Conservation (phyloP, 202 grass and related monocot genomes). For the Digitaria exilis region DNA sequence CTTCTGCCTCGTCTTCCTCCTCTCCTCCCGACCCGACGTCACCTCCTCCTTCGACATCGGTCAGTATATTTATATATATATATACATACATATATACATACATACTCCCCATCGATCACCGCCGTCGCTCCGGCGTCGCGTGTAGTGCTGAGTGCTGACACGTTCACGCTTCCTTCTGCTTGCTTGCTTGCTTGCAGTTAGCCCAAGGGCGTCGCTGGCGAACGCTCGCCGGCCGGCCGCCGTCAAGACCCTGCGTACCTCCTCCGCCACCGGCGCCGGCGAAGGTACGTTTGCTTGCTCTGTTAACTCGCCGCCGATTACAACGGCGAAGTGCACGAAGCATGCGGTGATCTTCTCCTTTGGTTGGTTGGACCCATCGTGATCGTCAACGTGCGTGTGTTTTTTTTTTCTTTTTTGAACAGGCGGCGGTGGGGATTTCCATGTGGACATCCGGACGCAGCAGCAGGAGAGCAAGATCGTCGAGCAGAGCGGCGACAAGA, state of each 20-base stretch:
- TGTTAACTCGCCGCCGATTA: not conserved
- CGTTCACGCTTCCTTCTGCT: too few relatives aligned
- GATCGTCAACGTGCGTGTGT: not conserved
- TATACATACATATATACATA: too few relatives aligned
- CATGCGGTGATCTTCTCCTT: not conserved
- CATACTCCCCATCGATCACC: too few relatives aligned
- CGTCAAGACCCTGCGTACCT: constrained; percentile 2
- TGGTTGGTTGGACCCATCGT: not conserved
- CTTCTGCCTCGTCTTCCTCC: constrained; percentile 73
- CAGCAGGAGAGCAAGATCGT: not conserved
- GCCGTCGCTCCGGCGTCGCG: not conserved
- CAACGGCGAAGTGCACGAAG: not conserved
- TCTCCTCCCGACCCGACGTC: constrained; percentile 67
- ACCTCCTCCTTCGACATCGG: constrained; percentile 43
- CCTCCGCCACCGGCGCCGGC: not conserved
- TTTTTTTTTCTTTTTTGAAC: not conserved
- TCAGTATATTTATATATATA: not conserved
- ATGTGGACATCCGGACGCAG: constrained; percentile 43
- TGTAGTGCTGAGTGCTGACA: not conserved
- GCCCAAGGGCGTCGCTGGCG: constrained; percentile 32
- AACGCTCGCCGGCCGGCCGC: constrained; percentile 22
- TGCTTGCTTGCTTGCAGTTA: constrained; percentile 37
- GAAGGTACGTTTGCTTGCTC: not conserved
- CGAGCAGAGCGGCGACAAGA: constrained; percentile 19
- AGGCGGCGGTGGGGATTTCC: constrained; percentile 23